A percentile compares a stretch with the other conserved stretches of the same genome.
phyloP scores from a whole-genome alignment of 2,329 filamentous ascomycete species.

The Nemania bipapillata region DNA sequence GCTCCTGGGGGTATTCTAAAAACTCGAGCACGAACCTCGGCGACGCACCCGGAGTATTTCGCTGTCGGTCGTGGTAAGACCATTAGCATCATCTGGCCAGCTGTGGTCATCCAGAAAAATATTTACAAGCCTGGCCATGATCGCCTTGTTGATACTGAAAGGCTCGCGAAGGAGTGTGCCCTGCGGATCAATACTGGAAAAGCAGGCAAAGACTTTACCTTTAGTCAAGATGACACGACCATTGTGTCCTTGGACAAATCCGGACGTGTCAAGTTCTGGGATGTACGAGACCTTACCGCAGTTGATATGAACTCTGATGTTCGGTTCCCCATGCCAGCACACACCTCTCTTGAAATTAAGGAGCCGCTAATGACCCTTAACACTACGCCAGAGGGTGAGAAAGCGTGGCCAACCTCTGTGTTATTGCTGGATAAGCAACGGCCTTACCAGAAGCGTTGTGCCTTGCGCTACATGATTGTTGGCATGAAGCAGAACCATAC shows the following conservation, averaged over 20 bases:
- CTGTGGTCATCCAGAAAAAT: constrained; percentile 70
- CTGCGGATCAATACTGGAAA: constrained; percentile 97
- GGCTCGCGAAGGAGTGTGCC: constrained; percentile 84
- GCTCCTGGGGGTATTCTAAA: constrained; percentile 92
- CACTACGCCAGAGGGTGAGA: constrained; percentile 87
- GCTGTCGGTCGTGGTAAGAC: constrained; percentile 95
- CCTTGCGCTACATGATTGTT: constrained; percentile 93
- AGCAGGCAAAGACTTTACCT: constrained; percentile 96
- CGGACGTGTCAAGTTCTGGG: constrained; percentile 97
- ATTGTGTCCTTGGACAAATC: constrained; percentile 97
- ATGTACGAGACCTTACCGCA: constrained; percentile 80
- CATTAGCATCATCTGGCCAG: constrained; percentile 86
- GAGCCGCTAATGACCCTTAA: constrained; percentile 86
- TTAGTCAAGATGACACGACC: constrained; percentile 94
- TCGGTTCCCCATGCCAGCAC: constrained; percentile 63
- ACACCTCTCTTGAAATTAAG: constrained; percentile 77
- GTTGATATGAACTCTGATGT: constrained; percentile 63
- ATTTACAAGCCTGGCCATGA: constrained; percentile 72
- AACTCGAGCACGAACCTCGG: constrained; percentile 91
- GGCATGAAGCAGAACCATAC: constrained; percentile 99
- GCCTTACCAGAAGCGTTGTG: constrained; percentile 88
- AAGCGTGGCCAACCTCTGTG: constrained; percentile 96
- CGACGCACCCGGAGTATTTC: constrained; percentile 90
- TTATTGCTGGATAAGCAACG: constrained; percentile 95
- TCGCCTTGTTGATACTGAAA: constrained; percentile 83